Base-by-base conservation (phyloP, 768 basidiomycete genomes). In the Hericium coralloides region DNA sequence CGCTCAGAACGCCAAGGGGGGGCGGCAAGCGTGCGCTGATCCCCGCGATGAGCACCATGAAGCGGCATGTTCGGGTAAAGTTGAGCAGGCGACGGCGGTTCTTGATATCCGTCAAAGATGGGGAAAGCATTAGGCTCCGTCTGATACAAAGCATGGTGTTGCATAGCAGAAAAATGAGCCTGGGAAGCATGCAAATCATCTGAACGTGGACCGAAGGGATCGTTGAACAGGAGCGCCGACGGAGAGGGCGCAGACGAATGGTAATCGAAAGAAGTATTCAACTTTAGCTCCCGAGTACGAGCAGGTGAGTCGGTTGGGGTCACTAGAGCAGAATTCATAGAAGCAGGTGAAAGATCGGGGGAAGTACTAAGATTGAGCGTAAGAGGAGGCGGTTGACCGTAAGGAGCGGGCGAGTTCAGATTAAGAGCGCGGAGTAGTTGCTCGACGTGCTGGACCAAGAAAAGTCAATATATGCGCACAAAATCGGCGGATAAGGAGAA, bases 391-490 rank as follows among this genome's bases (percentile, higher is more conserved):
- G 74, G 68, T 12, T 77, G 77, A 47, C 71, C 65, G 49, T 60
- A 58, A 36, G 70, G 67, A 58, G 75, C 79, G 14, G 89, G 89
- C 31, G 89, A 91, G 65, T 84, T 85, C 63, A 92, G 82, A 66
- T 91, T 85, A 51, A 92, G 75, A 14, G 87, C 83, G 41, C 89
- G 84, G 55, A 92, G 74, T 48, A 92, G 78, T 71, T 90, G 87
- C 65, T 89, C 88, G 58, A 91, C 84, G 65, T 89, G 85, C 87
- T 89, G 61, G 31, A 31, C 25, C 59, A 59, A 64, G 55, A 67
- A 41, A 36, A 52, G 58, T 50, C 31, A 31, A 31, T 58, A 60
- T 65, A 57, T 50, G 63, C 36, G 51, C 47, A 51, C 51, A 22
- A 38, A 49, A 49, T 66, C 65, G 66, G 57, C 59, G 65, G 31